These are phyloP conservation scores for Corymbia citriodora DNA, from an alignment of 441 rosid genomes.

Conservation along the genomic window DNA sequence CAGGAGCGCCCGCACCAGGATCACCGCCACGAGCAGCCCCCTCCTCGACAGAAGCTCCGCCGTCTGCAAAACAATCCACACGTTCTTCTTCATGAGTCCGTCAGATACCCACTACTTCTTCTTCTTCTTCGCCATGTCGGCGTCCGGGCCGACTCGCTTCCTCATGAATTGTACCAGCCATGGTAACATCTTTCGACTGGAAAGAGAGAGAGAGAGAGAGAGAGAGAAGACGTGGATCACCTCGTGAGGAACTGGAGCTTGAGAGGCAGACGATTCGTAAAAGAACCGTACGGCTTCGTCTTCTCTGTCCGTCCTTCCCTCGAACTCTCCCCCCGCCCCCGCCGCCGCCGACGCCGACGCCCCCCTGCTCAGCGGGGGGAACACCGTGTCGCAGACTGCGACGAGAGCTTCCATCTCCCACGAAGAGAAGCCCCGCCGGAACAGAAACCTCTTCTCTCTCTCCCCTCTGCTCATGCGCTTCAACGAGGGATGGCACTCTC, in stretches of 20 bases:
- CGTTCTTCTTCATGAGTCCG: background rate
- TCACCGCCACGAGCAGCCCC: slow-evolving; percentile 22
- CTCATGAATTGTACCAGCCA: background rate
- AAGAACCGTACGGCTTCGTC: slow-evolving; percentile 34
- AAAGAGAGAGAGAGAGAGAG: background rate
- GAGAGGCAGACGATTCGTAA: slow-evolving; percentile 45
- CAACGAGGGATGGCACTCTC: slow-evolving; percentile 31
- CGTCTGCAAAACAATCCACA: slow-evolving; percentile 12
- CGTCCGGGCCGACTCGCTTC: background rate
- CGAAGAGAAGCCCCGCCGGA: slow-evolving; percentile 37
- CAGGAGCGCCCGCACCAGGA: slow-evolving; percentile 29
- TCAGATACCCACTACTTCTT: background rate
- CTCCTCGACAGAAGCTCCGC: slow-evolving; percentile 40
- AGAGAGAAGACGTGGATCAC: slow-evolving; percentile 9
- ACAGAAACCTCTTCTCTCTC: background rate
- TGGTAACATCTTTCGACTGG: background rate
- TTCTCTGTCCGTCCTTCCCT: background rate
- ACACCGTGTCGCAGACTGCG: slow-evolving; percentile 43
- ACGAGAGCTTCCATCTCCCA: slow-evolving; percentile 45
- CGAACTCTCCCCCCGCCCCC: background rate
- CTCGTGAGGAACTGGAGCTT: slow-evolving; percentile 44
- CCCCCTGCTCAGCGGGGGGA: slow-evolving; percentile 33
- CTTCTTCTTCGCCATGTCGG: background rate
- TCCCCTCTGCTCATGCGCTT: slow-evolving; percentile 8
- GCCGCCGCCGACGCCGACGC: background rate